Evolutionary conservation across 352 stramenopile species (phyloP), one percentile per base, ranked within the genome.

Genomic region (Thalassiosira allenii): DNA sequence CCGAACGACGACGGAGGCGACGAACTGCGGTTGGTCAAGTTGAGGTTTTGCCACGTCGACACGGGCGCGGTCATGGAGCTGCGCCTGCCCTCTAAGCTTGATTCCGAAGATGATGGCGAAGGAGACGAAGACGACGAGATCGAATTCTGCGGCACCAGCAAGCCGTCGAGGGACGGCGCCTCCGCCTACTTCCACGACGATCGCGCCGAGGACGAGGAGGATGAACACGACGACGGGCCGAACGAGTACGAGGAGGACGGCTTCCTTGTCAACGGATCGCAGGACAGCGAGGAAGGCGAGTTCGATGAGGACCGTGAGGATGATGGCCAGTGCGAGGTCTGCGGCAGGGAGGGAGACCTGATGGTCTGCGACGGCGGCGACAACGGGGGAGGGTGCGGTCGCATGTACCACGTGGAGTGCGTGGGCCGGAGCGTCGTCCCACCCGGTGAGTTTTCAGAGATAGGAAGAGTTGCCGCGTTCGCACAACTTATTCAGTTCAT

Each of bases 331-430:
- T 89, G 84, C 61, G 17, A 53, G 25, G 64, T 91, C 44, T 91
- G 86, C 51, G 58, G 64, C 14, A 56, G 83, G 56, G 74, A 64
- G 33, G 86, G 86, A 58, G 86, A 90, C 49, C 78, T 91, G n/a
- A 81, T 91, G 20, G 67, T 89, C 59, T 91, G 86, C 61, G 83
- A 89, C 83, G 86, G 82, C 34, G 86, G 83, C 14, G 56, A 84
- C 41, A 22, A 87, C 57, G 41, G 47, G 5, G 76, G 78, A 49
- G 86, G 86, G 41, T 91, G 86, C 73, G 73, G 81, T 5, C 63
- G 70, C 27, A 49, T 29, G 5, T 91, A 84, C 76, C 86, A 91
- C 67, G 34, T 86, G 2, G 32, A 66, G 27, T 91, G 86, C 58
- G 69, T 90, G 25, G 59, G 63, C 66, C 64, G 66, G 57, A 49